Percentiles rank a stretch among this genome's conserved stretches.
Evolutionary conservation across 495 filamentous ascomycete genomes (phyloP).

Genomic region (Penicillium cosmopolitanum): DNA sequence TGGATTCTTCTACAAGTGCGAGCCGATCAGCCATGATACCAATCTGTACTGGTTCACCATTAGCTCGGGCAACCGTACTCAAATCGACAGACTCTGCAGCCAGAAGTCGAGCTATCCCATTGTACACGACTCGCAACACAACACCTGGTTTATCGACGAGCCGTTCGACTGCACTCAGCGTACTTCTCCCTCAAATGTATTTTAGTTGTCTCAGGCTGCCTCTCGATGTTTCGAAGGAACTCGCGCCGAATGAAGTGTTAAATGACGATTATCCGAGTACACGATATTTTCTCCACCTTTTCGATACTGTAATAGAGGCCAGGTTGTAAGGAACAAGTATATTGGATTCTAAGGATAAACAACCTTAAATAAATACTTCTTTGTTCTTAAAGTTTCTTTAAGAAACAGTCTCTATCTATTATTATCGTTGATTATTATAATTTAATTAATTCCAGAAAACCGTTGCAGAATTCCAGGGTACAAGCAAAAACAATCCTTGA

Average conservation of each 20-base stretch:
- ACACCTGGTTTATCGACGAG: conserved; percentile 35
- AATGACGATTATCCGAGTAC: not conserved
- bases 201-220: not conserved
- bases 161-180: conserved; percentile 33
- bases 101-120: conserved; percentile 27
- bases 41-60: conserved; percentile 36
- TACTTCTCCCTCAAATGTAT: conserved; percentile 16
- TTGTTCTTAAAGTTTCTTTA: too few species aligned
- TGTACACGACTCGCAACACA: conserved; percentile 29
- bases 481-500: too few species aligned
- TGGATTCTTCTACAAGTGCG: conserved; percentile 35
- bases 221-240: too few species aligned
- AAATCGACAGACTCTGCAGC: conserved; percentile 30
- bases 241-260: not conserved
- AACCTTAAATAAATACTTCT: too few species aligned
- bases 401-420: too few species aligned
- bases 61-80: conserved; percentile 22
- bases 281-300: too few species aligned
- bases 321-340: too few species aligned
- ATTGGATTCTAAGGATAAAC: too few species aligned
- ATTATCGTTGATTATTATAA: too few species aligned
- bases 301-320: too few species aligned
- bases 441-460: too few species aligned
- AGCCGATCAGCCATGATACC: conserved; percentile 28
- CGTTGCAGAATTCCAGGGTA: too few species aligned